phyloP scores from a whole-genome alignment of 2,329 filamentous ascomycete genomes.

The Pseudopyrenochaeta lycopersici region DNA sequence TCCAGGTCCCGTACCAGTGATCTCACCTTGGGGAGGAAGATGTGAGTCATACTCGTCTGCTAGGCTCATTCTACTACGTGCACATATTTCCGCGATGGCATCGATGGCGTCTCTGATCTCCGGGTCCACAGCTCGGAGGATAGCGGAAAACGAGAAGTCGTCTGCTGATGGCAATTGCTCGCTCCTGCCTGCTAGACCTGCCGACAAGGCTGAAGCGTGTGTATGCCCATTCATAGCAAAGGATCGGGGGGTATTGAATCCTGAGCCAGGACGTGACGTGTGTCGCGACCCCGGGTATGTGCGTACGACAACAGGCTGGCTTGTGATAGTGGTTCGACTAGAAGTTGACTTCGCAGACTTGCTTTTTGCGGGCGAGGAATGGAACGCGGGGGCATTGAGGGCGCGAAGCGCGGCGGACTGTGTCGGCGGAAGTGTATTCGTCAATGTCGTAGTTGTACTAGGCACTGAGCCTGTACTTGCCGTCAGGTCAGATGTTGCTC shows the following conservation, averaged over 20 bases:
- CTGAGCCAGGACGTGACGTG: conserved; percentile 44
- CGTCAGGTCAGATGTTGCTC: conserved; percentile 39
- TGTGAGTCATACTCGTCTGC: conserved; percentile 71
- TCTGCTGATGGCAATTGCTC: conserved; percentile 56
- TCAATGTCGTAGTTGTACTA: conserved; percentile 48
- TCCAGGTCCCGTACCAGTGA: conserved; percentile 45
- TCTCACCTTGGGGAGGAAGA: conserved; percentile 68
- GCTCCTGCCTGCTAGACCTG: conserved; percentile 37
- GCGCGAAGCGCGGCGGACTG: conserved; percentile 50
- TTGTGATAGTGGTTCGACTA: conserved; percentile 50
- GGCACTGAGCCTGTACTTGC: conserved; percentile 44
- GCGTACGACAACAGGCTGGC: conserved; percentile 56
- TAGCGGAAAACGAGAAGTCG: conserved; percentile 65
- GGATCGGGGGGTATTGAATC: conserved; percentile 42
- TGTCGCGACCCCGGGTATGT: conserved; percentile 50
- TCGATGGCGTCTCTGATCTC: conserved; percentile 67
- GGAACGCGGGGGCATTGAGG: conserved; percentile 50
- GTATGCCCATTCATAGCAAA: conserved; percentile 41
- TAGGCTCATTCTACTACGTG: conserved; percentile 67
- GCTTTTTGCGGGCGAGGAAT: conserved; percentile 40
- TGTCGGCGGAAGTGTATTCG: conserved; percentile 47
- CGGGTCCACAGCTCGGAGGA: conserved; percentile 65
- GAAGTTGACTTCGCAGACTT: conserved; percentile 49
- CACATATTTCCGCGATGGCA: conserved; percentile 70
- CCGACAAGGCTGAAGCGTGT: conserved; percentile 38